A percentile compares a stretch with the other conserved stretches of the same genome.
These are phyloP conservation scores for Penicillium argentinense DNA, from an alignment of 495 filamentous ascomycete genomes.

Conservation along the genomic window DNA sequence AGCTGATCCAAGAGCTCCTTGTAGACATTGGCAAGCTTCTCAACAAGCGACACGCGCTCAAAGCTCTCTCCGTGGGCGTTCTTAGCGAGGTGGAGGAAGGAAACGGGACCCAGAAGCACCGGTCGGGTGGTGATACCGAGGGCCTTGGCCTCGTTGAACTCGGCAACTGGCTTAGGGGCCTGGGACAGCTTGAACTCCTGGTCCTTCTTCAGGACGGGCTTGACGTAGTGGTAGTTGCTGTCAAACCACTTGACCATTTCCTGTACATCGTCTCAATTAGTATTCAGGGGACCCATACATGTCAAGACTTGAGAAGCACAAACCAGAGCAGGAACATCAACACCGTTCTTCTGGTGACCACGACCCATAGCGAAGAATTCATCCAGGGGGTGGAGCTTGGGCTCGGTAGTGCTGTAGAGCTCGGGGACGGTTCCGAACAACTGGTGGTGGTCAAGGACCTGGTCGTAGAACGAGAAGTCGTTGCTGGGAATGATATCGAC, in stretches of 20 bases:
- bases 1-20: conserved; percentile 85
- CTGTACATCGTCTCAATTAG: no score
- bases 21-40: conserved; percentile 87
- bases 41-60: conserved; percentile 89
- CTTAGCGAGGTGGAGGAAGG: conserved; percentile 95
- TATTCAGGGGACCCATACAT: no score
- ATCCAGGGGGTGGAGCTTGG: conserved; percentile 82
- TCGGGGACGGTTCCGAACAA: conserved; percentile 92
- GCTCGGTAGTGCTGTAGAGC: conserved; percentile 82
- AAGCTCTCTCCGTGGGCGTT: conserved; percentile 91
- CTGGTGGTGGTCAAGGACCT: conserved; percentile 98
- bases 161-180: conserved; percentile 87
- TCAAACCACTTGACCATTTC: conserved; percentile 99
- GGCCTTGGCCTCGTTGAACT: conserved; percentile 97
- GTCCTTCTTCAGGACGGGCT: conserved; percentile 93
- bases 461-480: conserved; percentile 98
- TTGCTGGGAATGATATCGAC: conserved; percentile 98
- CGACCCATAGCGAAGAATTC: conserved; percentile 99
- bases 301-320: no score
- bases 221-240: conserved; percentile 99
- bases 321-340: conserved; percentile 91
- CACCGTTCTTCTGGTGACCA: conserved; percentile 81
- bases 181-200: conserved; percentile 87
- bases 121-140: conserved; percentile 90
- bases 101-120: conserved; percentile 92